phyloP scores from a whole-genome alignment of 176 grass and related monocot genomes.

The Alopecurus myosuroides region DNA sequence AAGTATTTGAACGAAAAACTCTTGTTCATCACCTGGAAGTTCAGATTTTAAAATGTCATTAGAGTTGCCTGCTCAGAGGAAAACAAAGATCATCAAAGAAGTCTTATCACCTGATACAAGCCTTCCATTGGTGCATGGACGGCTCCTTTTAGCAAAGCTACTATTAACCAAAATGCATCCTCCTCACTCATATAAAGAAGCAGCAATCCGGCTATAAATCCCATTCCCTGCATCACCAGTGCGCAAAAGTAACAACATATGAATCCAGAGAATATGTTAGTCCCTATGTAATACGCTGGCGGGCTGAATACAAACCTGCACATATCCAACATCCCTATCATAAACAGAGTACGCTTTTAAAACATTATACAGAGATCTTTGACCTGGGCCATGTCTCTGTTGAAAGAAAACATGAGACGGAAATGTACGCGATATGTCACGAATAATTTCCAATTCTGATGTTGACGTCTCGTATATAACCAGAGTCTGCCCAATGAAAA shows the following conservation, averaged over 20 bases:
- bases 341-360: constrained; percentile 97
- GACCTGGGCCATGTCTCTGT: constrained; percentile 93
- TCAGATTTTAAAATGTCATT: not conserved
- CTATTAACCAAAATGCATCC: constrained; percentile 96
- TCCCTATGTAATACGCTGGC: not conserved
- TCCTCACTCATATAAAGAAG: constrained; percentile 99
- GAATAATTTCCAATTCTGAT: constrained; percentile 95
- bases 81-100: not conserved
- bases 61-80: not conserved
- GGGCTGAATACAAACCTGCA: constrained; percentile 64
- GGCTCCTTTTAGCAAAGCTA: constrained; percentile 92
- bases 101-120: constrained; percentile 80
- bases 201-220: constrained; percentile 87
- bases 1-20: not conserved
- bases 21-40: not conserved
- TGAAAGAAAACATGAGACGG: constrained; percentile 98
- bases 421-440: constrained; percentile 98
- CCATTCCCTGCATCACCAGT: constrained; percentile 72
- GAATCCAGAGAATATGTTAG: constrained; percentile 6
- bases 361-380: constrained; percentile 94
- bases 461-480: constrained; percentile 94
- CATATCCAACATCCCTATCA: constrained; percentile 95
- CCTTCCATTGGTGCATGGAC: constrained; percentile 98
- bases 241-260: constrained; percentile 14
- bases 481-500: constrained; percentile 54